These are phyloP conservation scores for Cylindrotheca fusiformis DNA, from an alignment of 108 stramenopile species.

Conservation along the genomic window DNA sequence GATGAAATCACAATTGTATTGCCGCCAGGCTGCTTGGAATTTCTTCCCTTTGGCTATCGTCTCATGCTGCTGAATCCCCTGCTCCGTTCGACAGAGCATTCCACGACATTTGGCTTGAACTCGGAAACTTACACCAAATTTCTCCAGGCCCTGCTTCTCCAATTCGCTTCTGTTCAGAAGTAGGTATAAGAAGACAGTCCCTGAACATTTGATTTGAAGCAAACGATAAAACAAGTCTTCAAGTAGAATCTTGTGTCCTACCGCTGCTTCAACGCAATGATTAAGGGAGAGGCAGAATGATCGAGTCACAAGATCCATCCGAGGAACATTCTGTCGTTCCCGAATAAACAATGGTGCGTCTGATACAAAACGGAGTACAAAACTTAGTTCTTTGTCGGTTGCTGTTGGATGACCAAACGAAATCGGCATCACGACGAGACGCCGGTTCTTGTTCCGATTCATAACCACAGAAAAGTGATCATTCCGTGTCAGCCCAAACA, in stretches of 20 bases:
- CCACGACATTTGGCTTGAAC: constrained; percentile 65
- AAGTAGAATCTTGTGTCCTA: too few species aligned
- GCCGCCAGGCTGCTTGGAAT: constrained; percentile 74
- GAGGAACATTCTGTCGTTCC: constrained; percentile 50
- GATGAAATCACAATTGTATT: constrained; percentile 29
- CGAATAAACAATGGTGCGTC: constrained; percentile 61
- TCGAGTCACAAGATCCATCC: constrained; percentile 44
- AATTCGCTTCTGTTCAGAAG: constrained; percentile 21
- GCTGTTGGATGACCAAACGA: constrained; percentile 72
- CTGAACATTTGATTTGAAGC: constrained; percentile 44
- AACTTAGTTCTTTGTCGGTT: constrained; percentile 58
- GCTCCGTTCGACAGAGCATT: constrained; percentile 56
- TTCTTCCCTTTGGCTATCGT: constrained; percentile 66
- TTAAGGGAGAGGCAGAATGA: constrained; percentile 36
- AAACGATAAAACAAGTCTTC: constrained; percentile 36
- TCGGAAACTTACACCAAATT: too few species aligned
- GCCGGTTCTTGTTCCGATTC: constrained; percentile 36
- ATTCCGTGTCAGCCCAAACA: constrained; percentile 57
- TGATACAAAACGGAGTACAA: constrained; percentile 62
- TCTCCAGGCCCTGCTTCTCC: constrained; percentile 6
- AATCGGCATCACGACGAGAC: constrained; percentile 66
- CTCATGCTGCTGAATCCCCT: constrained; percentile 60
- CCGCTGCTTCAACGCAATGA: constrained; percentile 36
- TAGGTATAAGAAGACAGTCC: constrained; percentile 57
- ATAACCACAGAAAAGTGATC: constrained; percentile 53